Evolutionary conservation across 208 protist species (phyloP).

Genomic region (Acanthamoeba royreba): DNA sequence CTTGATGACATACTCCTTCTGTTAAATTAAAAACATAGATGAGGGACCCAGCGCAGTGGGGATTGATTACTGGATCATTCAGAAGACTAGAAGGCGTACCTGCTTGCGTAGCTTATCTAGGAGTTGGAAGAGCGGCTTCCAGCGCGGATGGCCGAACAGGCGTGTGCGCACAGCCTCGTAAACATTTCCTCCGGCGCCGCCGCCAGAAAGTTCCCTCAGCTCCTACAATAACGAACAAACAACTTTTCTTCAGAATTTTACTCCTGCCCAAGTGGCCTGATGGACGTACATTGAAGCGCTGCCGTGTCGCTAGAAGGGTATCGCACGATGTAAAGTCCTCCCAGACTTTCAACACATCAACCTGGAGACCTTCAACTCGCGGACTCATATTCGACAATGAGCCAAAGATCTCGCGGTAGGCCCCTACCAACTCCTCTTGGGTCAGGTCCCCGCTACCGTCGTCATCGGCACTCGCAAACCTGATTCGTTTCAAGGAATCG

Average conservation of each 20-base stretch:
- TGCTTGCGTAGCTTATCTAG: neutral
- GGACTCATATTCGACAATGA: neutral
- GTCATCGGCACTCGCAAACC: neutral
- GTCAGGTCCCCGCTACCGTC: neutral
- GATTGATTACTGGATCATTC: too few species aligned
- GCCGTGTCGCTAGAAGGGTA: neutral
- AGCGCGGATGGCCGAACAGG: neutral
- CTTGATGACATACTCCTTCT: too few species aligned
- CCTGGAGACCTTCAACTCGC: neutral
- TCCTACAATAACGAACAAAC: neutral
- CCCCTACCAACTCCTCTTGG: neutral
- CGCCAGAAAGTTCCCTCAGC: neutral
- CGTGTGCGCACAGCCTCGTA: neutral
- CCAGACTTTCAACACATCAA: neutral
- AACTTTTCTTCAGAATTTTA: too few species aligned
- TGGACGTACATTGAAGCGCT: neutral
- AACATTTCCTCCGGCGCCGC: neutral
- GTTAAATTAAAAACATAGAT: too few species aligned
- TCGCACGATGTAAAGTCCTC: neutral
- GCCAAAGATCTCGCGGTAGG: neutral
- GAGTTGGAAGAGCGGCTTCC: neutral
- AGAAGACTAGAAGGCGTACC: too few species aligned
- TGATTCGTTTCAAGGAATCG: too few species aligned
- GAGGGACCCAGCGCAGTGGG: too few species aligned
- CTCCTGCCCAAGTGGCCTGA: too few species aligned